Evolutionary conservation across 192 early-diverging fungal species (phyloP).

Genomic region (Backusella parvicylindrica): DNA sequence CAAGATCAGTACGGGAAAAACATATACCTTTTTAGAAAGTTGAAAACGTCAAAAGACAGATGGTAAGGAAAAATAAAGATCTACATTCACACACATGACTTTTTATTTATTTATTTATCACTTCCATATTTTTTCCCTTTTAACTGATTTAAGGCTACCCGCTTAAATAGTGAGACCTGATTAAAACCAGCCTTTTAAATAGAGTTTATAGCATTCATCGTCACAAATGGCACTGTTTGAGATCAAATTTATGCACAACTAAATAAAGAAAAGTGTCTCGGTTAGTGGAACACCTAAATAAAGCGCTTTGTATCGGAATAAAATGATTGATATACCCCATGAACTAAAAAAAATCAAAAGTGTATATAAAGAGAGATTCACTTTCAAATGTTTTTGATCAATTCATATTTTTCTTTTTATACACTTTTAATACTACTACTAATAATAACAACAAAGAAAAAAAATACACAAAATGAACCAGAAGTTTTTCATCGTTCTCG

Average conservation of each 20-base stretch:
- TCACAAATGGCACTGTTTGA: neutral
- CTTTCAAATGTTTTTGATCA: neutral
- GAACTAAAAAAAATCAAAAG: neutral
- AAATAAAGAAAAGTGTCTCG: neutral
- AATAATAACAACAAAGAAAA: neutral
- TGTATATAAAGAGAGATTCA: neutral
- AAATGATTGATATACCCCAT: neutral
- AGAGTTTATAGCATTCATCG: neutral
- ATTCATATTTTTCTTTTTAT: neutral
- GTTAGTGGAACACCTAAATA: constrained; percentile 3
- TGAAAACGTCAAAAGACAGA: neutral
- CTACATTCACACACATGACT: neutral
- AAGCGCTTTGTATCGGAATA: neutral
- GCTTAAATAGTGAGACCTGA: neutral
- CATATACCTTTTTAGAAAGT: neutral
- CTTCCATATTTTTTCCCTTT: neutral
- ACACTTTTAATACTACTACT: neutral
- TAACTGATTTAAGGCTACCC: neutral
- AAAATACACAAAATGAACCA: neutral
- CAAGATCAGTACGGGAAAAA: neutral
- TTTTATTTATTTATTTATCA: neutral
- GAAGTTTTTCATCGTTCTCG: neutral
- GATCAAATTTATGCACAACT: neutral
- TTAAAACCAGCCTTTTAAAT: neutral
- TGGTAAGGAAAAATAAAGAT: neutral